These are phyloP conservation scores for Podospora comata DNA, from an alignment of 495 filamentous ascomycete species.

Conservation along the genomic window DNA sequence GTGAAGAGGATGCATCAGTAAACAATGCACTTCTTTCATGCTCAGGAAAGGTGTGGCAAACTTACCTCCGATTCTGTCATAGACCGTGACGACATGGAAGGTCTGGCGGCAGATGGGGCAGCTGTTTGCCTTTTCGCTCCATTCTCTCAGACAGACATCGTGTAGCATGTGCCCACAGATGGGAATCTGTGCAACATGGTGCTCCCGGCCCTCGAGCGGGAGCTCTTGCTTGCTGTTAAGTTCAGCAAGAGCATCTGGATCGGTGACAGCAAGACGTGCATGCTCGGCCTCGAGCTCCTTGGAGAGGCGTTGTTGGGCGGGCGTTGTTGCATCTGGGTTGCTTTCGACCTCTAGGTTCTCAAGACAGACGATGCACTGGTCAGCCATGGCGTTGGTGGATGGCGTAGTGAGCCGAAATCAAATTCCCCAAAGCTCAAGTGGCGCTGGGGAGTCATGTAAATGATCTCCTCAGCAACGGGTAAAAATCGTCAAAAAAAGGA, in stretches of 20 bases:
- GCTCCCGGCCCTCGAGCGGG: slow-evolving; percentile 23
- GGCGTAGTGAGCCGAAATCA: slow-evolving; percentile 9
- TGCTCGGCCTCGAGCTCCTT: slow-evolving; percentile 18
- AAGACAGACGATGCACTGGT: slow-evolving; percentile 95
- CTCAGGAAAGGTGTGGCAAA: slow-evolving; percentile 19
- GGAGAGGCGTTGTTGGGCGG: slow-evolving; percentile 17
- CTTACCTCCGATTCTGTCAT: slow-evolving; percentile 72
- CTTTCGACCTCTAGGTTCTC: slow-evolving; percentile 68
- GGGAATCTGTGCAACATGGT: slow-evolving; percentile 49
- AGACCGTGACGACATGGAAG: slow-evolving; percentile 87
- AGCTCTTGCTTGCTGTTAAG: slow-evolving; percentile 31
- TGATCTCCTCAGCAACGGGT: slow-evolving; percentile 2
- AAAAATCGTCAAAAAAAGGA: background rate
- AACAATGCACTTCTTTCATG: background rate
- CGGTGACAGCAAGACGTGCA: slow-evolving; percentile 26
- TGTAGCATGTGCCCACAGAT: slow-evolving; percentile 87
- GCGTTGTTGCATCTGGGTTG: slow-evolving; percentile 20
- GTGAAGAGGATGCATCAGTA: slow-evolving; percentile 22
- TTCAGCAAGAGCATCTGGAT: slow-evolving; percentile 51
- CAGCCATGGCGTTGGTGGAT: slow-evolving; percentile 60
- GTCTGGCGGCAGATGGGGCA: slow-evolving; percentile 92
- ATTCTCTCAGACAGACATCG: slow-evolving; percentile 84
- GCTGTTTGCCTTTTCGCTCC: slow-evolving; percentile 94
- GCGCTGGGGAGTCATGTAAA: slow-evolving; percentile 40
- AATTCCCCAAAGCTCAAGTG: slow-evolving; percentile 5